Base-by-base conservation (phyloP, 805 yeast species). In the Starmerella etchellsii region DNA sequence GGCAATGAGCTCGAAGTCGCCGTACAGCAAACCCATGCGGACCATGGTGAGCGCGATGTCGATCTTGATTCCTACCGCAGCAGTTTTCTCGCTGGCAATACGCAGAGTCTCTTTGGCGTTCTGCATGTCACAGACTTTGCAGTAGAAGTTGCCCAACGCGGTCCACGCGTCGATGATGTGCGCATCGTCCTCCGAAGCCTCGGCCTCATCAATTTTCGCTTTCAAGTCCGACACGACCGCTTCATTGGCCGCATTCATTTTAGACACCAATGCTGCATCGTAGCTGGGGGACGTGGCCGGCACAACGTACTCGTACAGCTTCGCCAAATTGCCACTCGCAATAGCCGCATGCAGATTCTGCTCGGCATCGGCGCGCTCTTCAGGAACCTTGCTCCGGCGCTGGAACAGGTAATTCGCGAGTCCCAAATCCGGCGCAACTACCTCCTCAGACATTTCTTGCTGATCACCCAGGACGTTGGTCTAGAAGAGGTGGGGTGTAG, bases 51-150 rank as follows among this genome's bases (percentile, higher is more conserved):
- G 70, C 44, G 75, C 65, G 38, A 85, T 71, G 58, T 91, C 98
- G 56, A 91, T 88, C 60, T 88, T 88, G 26, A 82, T 68, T 5
- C 97, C 97, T 0, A 93, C 74, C 23, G 88, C 78, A 30, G 88
- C 88, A 0, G 94, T 76, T 51, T 78, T 64, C 37, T 78, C 85
- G 44, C 76, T 67, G 2, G 94, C 85, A 54, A 77, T 79, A 44
- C 74, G 70, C 52, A 81, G 69, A 1, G 83, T 74, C 26, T 66
- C 62, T 31, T 72, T 63, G 7, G 94, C 88, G 51, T 80, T 78
- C 26, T 66, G 63, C 48, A 75, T 72, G 60, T 88, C 95, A 47
- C 95, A 88, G 53, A 85, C 81, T 45, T 68, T 67, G 11, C 95
- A 76, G 60, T 83, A 88, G 62, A 78, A 83, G 57, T 87, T 94